Base-by-base conservation (phyloP, 805 yeast genomes). In the Kuraishia capsulata region DNA sequence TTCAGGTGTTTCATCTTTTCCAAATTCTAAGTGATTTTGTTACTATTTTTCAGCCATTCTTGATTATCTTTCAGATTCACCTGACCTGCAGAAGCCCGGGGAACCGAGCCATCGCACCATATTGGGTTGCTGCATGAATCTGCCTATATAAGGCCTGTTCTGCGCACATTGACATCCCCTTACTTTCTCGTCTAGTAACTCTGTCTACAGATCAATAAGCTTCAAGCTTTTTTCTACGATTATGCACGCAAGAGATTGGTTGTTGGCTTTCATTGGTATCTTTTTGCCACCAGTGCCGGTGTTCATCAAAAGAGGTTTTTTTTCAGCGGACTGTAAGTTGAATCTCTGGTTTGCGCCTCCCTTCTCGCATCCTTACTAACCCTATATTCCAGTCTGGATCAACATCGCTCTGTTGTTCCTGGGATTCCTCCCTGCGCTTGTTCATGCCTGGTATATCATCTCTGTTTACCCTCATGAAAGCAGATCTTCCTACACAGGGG, bases 371-470 rank as follows among this genome's bases (percentile, higher is more conserved):
- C 10, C 14, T 24, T 20, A 4, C n/a, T 17, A 5, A 14, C 19
- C 16, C n/a, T n/a, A n/a, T n/a, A 17, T 13, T 8, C 3, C 20
- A 59, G 65, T 69, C 46, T 62, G 71, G 61, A 72, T 81, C 43
- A 82, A 81, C 53, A 64, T 81, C 35, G 76, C 81, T 5, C 67
- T 85, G 23, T 81, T 87, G 56, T 51, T 74, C 40, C 64, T 85
- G 33, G 92, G 94, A 1, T 78, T 69, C 53, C 52, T 85, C 39
- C 95, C 95, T 1, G 95, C 92, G 9, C 68, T 84, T 28, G 57
- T 85, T 43, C 95, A 85, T 51, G 64, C 81, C 30, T 79, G 85
- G 74, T 85, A 83, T 57, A 80, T 85, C 50, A 83, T 85, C 40
- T 76, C 86, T 39, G 67, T 73, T 48, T 81, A 81, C 52, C 94